Evolutionary conservation across 257 asterid species (phyloP).

Genomic region (Buddleja alternifolia): DNA sequence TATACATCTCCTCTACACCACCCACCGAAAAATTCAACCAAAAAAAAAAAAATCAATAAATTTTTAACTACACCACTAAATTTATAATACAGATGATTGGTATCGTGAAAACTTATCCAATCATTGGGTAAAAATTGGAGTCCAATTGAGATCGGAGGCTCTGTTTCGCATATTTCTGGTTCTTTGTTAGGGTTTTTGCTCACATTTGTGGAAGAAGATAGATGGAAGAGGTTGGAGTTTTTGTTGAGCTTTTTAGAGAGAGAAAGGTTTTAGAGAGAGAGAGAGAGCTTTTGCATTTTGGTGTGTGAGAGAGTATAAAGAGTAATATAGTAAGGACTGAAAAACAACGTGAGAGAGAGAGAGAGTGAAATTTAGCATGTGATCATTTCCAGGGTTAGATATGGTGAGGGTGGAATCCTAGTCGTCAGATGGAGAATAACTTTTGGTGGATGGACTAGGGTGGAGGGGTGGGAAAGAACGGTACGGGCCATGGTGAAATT

Average conservation of each 20-base stretch:
- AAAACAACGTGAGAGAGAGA: neutral
- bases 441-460: neutral
- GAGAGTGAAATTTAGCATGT: neutral
- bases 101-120: neutral
- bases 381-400: neutral
- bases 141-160: neutral
- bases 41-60: neutral
- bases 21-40: neutral
- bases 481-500: too few species aligned
- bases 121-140: neutral
- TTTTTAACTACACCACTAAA: neutral
- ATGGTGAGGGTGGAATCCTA: neutral
- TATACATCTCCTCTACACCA: slow-evolving; percentile 39
- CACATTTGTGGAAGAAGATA: neutral
- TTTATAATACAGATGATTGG: neutral
- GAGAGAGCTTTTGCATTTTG: neutral
- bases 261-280: neutral
- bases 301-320: neutral
- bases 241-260: neutral
- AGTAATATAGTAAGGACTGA: neutral
- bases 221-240: neutral
- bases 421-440: neutral
- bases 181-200: slow-evolving; percentile 1
- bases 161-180: neutral
- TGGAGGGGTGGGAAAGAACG: slow-evolving; percentile 21